Percentiles rank a stretch among this genome's conserved stretches.
Evolutionary conservation across 2,329 filamentous ascomycete species (phyloP).

Genomic region (Botrytis tulipae): DNA sequence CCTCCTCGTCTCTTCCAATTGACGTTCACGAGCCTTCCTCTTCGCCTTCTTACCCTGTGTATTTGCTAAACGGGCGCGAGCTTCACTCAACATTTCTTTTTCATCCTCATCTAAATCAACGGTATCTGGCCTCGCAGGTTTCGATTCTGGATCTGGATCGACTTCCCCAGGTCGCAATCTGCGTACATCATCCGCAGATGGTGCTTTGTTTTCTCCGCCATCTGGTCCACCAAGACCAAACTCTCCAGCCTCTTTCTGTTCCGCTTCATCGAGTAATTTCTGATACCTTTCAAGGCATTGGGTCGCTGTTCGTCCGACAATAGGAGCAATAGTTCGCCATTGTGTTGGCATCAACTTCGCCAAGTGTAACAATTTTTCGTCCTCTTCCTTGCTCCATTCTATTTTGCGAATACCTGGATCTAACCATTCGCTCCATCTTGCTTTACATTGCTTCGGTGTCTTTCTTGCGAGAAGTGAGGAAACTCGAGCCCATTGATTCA

Average conservation of each 20-base stretch:
- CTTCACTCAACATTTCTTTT: slow-evolving; percentile 99
- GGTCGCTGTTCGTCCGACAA: slow-evolving; percentile 93
- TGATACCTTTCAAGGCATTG: slow-evolving; percentile 97
- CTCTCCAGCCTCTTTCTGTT: slow-evolving; percentile 78
- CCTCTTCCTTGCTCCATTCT: slow-evolving; percentile 98
- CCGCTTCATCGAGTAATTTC: slow-evolving; percentile 92
- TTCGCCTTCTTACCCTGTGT: slow-evolving; percentile 99
- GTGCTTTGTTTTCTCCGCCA: slow-evolving; percentile 81
- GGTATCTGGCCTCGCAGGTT: slow-evolving; percentile 91
- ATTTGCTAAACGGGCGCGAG: slow-evolving; percentile 91
- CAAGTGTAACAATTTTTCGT: slow-evolving; percentile 93
- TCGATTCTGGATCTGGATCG: slow-evolving; percentile 95
- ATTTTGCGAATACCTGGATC: slow-evolving; percentile 98
- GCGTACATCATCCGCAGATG: slow-evolving; percentile 88
- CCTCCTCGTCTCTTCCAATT: slow-evolving; percentile 89
- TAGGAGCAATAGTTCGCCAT: slow-evolving; percentile 97
- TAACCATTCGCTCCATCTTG: slow-evolving; percentile 96
- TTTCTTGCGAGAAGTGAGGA: slow-evolving; percentile 96
- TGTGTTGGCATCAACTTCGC: slow-evolving; percentile 99
- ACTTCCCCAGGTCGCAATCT: slow-evolving; percentile 87
- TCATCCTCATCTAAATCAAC: slow-evolving; percentile 98
- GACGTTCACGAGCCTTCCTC: slow-evolving; percentile 90
- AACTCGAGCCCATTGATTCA: slow-evolving; percentile 98
- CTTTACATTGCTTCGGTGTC: slow-evolving; percentile 98
- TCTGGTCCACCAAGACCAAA: slow-evolving; percentile 81